A percentile compares a stretch with the other conserved stretches of the same genome.
phyloP scores from a whole-genome alignment of 306 rosid species.

The Crotalaria pallida region DNA sequence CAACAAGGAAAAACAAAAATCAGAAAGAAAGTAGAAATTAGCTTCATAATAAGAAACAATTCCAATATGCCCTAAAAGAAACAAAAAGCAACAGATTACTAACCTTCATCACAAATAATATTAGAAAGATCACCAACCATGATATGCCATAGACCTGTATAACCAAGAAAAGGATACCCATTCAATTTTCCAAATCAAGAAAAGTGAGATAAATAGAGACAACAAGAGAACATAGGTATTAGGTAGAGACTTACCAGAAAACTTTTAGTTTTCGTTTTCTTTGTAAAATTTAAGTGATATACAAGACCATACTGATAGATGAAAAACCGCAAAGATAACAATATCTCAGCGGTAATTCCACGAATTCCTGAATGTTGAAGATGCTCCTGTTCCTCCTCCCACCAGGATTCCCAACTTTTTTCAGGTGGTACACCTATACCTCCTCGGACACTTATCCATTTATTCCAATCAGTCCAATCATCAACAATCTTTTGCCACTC shows the following conservation, averaged over 20 bases:
- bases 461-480: slow-evolving; percentile 99
- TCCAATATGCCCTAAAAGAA: slow-evolving; percentile 8
- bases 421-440: slow-evolving; percentile 92
- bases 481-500: slow-evolving; percentile 99
- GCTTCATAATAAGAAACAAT: neutral
- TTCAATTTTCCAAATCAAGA: slow-evolving; percentile 3
- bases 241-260: slow-evolving; percentile 48
- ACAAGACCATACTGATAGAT: slow-evolving; percentile 96
- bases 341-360: slow-evolving; percentile 71
- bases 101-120: slow-evolving; percentile 92
- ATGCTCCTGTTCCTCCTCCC: slow-evolving; percentile 99
- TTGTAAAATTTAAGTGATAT: slow-evolving; percentile 67
- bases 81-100: slow-evolving; percentile 19
- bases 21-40: neutral
- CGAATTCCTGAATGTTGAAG: slow-evolving; percentile 83
- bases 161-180: slow-evolving; percentile 11
- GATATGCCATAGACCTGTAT: slow-evolving; percentile 89
- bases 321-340: slow-evolving; percentile 80
- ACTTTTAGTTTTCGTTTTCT: slow-evolving; percentile 48
- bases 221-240: neutral
- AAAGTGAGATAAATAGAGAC: neutral
- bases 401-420: slow-evolving; percentile 99
- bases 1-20: slow-evolving; percentile 7
- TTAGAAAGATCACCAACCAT: slow-evolving; percentile 84
- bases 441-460: slow-evolving; percentile 91